A percentile compares a stretch with the other conserved stretches of the same genome.
Conservation (phyloP, 2,329 filamentous ascomycete species). For the Cercospora zeae-maydis region DNA sequence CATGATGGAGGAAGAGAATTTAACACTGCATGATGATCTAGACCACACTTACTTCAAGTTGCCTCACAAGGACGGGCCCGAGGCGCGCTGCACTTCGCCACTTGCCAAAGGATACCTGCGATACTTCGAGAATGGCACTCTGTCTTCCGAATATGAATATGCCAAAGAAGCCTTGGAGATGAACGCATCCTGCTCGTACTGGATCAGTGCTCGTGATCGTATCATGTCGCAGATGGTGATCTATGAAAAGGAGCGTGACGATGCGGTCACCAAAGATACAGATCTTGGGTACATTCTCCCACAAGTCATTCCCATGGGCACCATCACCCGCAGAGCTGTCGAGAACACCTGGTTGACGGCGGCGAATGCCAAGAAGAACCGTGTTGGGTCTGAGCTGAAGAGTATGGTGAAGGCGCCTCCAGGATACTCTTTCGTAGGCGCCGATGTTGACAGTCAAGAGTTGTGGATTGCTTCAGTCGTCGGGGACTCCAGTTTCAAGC, state of each 20-base stretch:
- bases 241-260: conserved; percentile 62
- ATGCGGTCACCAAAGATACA: conserved; percentile 28
- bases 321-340: conserved; percentile 87
- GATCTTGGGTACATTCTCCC: conserved; percentile 82
- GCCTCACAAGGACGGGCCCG: conserved; percentile 91
- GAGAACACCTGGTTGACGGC: conserved; percentile 99
- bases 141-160: conserved; percentile 83
- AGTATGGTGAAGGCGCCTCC: conserved; percentile 91
- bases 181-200: conserved; percentile 98
- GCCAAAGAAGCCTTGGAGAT: conserved; percentile 95
- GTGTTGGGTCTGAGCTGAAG: conserved; percentile 94
- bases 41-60: conserved; percentile 79
- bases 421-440: conserved; percentile 90
- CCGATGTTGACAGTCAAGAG: conserved; percentile 95
- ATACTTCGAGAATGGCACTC: conserved; percentile 84
- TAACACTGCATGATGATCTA: conserved; percentile 62
- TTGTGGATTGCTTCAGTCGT: conserved; percentile 96
- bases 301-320: conserved; percentile 97
- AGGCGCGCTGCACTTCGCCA: conserved; percentile 77
- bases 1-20: conserved; percentile 70
- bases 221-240: conserved; percentile 96
- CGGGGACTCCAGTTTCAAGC: conserved; percentile 87
- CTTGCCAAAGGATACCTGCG: conserved; percentile 85
- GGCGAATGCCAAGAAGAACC: conserved; percentile 92
- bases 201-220: conserved; percentile 91